Evolutionary conservation across 164 flowering plant genomes (phyloP).

Genomic region (Tinospora cordifolia): DNA sequence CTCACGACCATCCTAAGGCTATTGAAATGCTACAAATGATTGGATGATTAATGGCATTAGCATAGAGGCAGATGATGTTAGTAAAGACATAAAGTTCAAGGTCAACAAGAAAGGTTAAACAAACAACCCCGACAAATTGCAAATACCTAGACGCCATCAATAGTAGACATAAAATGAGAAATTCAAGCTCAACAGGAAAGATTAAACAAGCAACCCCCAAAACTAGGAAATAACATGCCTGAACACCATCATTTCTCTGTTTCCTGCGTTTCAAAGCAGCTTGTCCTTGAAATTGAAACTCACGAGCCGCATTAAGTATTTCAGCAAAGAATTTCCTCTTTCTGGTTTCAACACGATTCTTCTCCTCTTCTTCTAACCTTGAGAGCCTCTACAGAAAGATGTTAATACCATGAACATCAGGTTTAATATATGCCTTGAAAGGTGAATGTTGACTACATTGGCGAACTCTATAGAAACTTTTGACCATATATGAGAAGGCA

Average conservation of each 20-base stretch:
- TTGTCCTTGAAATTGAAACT: constrained; percentile 76
- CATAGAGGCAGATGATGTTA: too few species aligned
- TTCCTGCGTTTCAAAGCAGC: constrained; percentile 78
- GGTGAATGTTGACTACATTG: not conserved
- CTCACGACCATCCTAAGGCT: too few species aligned
- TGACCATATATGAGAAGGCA: not conserved
- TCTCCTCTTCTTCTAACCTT: constrained; percentile 82
- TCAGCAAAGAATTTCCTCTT: constrained; percentile 90
- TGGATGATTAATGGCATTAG: too few species aligned
- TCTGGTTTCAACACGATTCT: constrained; percentile 60
- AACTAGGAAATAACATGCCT: constrained; percentile 31
- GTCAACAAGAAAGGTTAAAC: too few species aligned
- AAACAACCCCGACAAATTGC: too few species aligned
- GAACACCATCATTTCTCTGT: constrained; percentile 87
- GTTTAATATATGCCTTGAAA: not conserved
- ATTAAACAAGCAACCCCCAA: constrained; percentile 3
- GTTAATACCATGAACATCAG: constrained; percentile 9
- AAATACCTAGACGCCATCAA: too few species aligned
- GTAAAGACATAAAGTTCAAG: too few species aligned
- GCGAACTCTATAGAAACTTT: not conserved
- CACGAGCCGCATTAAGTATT: constrained; percentile 78
- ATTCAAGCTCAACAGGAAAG: not conserved
- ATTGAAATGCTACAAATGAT: too few species aligned
- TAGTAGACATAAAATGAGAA: not conserved
- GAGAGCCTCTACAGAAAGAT: constrained; percentile 63